A percentile compares a stretch with the other conserved stretches of the same genome.
These are phyloP conservation scores for Aegle marmelos DNA, from an alignment of 345 rosid species.

Conservation along the genomic window DNA sequence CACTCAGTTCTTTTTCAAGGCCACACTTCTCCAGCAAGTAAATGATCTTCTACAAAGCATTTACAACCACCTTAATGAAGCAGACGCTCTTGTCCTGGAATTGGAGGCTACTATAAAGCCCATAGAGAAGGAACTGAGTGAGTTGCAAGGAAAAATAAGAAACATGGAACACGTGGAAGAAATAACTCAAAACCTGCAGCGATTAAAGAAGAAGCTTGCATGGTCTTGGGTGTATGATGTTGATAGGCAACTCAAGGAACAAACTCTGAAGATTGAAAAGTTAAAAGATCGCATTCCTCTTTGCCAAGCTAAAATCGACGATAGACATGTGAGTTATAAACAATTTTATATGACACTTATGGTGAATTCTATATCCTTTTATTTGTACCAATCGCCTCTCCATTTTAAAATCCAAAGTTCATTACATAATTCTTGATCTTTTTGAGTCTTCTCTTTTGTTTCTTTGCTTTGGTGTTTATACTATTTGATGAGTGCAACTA, in stretches of 20 bases:
- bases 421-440: neutral
- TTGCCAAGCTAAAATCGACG: slow-evolving; percentile 90
- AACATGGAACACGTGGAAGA: slow-evolving; percentile 88
- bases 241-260: slow-evolving; percentile 67
- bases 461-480: neutral
- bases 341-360: slow-evolving; percentile 9
- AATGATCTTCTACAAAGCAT: slow-evolving; percentile 77
- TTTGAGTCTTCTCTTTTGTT: neutral
- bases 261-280: slow-evolving; percentile 49
- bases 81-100: slow-evolving; percentile 60
- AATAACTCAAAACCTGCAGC: slow-evolving; percentile 68
- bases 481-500: neutral
- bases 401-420: neutral
- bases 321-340: slow-evolving; percentile 54
- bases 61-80: slow-evolving; percentile 49
- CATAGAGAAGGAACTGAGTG: slow-evolving; percentile 62
- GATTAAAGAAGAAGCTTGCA: slow-evolving; percentile 78
- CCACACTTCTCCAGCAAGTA: slow-evolving; percentile 95
- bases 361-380: neutral
- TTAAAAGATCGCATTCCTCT: slow-evolving; percentile 77
- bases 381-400: neutral
- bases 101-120: slow-evolving; percentile 75
- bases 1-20: slow-evolving; percentile 88
- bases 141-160: slow-evolving; percentile 67
- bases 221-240: slow-evolving; percentile 94